Evolutionary conservation across 148 eudicot species (phyloP).

Genomic region (Bassia scoparia): DNA sequence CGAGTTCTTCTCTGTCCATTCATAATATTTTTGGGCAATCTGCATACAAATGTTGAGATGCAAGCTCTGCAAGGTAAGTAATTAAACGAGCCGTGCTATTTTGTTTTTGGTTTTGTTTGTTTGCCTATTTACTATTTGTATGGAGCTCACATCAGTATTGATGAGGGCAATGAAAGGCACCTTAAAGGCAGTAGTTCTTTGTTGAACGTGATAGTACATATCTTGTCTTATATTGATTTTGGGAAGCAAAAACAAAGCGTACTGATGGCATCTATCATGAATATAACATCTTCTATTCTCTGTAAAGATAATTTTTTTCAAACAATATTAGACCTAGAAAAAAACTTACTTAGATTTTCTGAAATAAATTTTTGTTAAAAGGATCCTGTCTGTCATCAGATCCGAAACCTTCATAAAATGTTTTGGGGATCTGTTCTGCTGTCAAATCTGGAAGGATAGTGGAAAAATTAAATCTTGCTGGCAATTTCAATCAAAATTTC

Average conservation of each 20-base stretch:
- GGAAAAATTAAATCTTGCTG: too few species aligned
- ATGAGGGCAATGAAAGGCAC: background rate
- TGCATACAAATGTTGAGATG: constrained; percentile 89
- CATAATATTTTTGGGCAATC: constrained; percentile 90
- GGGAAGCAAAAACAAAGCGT: background rate
- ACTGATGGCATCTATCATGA: too few species aligned
- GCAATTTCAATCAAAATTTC: too few species aligned
- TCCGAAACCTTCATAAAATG: too few species aligned
- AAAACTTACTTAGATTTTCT: too few species aligned
- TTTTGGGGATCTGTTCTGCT: too few species aligned
- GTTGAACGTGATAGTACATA: background rate
- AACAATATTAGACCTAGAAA: too few species aligned
- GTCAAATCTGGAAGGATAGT: too few species aligned
- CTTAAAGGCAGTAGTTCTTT: background rate
- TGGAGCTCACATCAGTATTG: background rate
- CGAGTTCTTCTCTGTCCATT: constrained; percentile 95
- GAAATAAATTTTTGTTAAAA: too few species aligned
- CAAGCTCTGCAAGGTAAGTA: constrained; percentile 78
- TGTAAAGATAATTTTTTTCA: background rate
- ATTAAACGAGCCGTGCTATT: too few species aligned
- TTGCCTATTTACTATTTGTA: background rate
- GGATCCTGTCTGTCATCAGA: too few species aligned
- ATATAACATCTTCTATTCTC: background rate
- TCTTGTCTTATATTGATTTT: background rate
- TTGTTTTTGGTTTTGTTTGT: too few species aligned